A percentile compares a stretch with the other conserved stretches of the same genome.
These are phyloP conservation scores for Gossypium davidsonii DNA, from an alignment of 441 rosid genomes.

Conservation along the genomic window DNA sequence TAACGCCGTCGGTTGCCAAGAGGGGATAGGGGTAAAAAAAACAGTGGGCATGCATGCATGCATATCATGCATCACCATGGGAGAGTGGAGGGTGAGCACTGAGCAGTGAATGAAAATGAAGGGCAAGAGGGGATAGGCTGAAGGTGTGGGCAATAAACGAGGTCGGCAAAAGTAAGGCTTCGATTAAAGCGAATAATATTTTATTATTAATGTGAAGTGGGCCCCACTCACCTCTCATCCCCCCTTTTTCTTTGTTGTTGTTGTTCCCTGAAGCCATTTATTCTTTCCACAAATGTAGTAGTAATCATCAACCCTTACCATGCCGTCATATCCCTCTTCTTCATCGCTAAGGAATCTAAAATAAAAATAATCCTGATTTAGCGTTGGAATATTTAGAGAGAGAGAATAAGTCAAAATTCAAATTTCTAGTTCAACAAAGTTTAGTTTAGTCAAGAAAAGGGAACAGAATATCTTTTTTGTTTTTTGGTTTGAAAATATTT, in stretches of 20 bases:
- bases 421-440: background rate
- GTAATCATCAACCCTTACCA: background rate
- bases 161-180: constrained; percentile 26
- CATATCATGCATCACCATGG: background rate
- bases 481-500: background rate
- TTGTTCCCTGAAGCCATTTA: constrained; percentile 14
- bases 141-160: background rate
- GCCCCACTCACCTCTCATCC: background rate
- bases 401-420: constrained; percentile 11
- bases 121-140: background rate
- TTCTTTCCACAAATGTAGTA: constrained; percentile 3
- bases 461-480: background rate
- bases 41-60: background rate
- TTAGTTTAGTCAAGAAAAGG: background rate
- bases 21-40: too few species aligned
- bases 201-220: background rate
- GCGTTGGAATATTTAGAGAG: background rate
- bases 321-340: background rate
- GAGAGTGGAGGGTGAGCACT: background rate
- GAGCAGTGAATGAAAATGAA: background rate
- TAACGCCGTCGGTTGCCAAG: too few species aligned
- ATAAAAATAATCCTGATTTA: background rate
- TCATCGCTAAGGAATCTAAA: background rate
- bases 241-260: background rate
- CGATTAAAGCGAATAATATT: constrained; percentile 14